phyloP scores from a whole-genome alignment of 2,329 filamentous ascomycete species.

The Aureobasidium melanogenum region DNA sequence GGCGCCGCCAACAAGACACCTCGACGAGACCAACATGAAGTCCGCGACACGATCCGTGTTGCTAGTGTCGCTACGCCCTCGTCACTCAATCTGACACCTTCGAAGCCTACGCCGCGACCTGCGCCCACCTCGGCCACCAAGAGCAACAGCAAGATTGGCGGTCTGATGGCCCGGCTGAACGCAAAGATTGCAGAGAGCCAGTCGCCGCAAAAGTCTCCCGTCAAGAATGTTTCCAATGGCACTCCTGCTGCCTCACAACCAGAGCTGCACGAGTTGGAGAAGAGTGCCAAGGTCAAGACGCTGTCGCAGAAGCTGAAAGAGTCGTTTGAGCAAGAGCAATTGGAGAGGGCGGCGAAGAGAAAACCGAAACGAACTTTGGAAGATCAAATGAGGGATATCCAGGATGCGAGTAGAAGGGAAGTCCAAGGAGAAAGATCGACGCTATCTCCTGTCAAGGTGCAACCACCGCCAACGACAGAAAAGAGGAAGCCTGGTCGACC shows the following conservation, averaged over 20 bases:
- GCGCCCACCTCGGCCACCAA: conserved; percentile 3
- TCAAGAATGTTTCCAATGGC: background rate
- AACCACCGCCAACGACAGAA: background rate
- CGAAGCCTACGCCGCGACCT: background rate
- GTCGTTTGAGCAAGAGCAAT: conserved; percentile 1
- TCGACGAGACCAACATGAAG: conserved; percentile 6
- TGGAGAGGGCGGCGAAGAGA: conserved; percentile 13
- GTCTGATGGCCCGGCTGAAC: conserved; percentile 5
- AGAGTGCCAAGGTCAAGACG: background rate
- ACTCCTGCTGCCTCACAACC: background rate
- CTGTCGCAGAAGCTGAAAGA: background rate
- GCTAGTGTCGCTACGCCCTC: background rate
- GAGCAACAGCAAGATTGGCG: conserved; percentile 11
- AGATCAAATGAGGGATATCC: conserved; percentile 24
- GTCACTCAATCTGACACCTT: background rate
- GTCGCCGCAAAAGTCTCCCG: background rate
- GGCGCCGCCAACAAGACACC: background rate
- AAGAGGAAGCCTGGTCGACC: conserved; percentile 1
- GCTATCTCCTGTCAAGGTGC: background rate
- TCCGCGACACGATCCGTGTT: conserved; percentile 7
- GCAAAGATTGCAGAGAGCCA: background rate
- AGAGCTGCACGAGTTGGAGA: background rate
- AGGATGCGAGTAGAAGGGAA: conserved; percentile 18
- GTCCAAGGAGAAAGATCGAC: background rate
- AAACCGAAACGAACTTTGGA: conserved; percentile 25